Percentiles rank a stretch among this genome's conserved stretches.
Evolutionary conservation across 768 basidiomycete genomes (phyloP).

Genomic region (Mycena metata): DNA sequence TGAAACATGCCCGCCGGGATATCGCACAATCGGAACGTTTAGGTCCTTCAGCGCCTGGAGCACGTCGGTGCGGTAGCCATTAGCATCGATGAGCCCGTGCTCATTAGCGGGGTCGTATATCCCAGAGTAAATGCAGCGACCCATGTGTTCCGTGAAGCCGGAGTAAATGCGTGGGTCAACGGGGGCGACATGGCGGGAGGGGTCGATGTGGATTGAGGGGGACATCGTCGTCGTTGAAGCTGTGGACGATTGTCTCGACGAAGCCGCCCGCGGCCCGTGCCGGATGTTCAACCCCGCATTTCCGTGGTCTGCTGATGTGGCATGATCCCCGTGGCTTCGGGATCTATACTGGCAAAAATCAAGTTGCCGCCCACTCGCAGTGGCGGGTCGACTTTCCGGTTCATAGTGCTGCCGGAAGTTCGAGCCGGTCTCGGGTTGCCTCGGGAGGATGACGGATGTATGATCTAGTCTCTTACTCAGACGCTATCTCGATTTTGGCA

Average conservation of each 20-base stretch:
- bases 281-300: neutral
- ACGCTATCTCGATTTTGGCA: no score
- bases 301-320: conserved; percentile 14
- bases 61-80: conserved; percentile 66
- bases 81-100: conserved; percentile 53
- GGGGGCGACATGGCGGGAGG: conserved; percentile 55
- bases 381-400: no score
- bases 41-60: conserved; percentile 60
- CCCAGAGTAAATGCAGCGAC: conserved; percentile 67
- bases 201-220: conserved; percentile 57
- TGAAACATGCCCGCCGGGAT: conserved; percentile 62
- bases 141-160: conserved; percentile 75
- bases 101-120: conserved; percentile 57
- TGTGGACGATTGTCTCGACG: neutral
- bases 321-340: no score
- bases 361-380: no score
- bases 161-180: conserved; percentile 67
- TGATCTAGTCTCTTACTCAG: no score
- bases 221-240: conserved; percentile 14
- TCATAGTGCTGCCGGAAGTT: no score
- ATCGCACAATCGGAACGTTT: conserved; percentile 63
- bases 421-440: no score
- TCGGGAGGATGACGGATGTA: no score
- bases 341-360: no score
- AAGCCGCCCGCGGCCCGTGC: conserved; percentile 6